Conservation (phyloP, 1,139 yeast species). For the Yamadazyma sp. region DNA sequence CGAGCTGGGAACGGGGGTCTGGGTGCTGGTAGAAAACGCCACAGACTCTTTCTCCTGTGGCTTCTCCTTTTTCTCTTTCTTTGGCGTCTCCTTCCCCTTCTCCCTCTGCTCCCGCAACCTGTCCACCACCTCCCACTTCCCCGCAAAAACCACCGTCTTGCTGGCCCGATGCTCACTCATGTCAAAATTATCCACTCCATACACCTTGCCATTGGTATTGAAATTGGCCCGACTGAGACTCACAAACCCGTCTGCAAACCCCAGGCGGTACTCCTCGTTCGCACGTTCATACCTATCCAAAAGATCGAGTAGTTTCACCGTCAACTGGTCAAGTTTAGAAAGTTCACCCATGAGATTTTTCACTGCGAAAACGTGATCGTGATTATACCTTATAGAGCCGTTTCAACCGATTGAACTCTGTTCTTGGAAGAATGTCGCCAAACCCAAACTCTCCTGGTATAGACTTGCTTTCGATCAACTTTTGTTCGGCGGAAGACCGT, state of each 20-base stretch:
- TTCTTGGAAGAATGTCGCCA: constrained; percentile 49
- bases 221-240: constrained; percentile 44
- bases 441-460: constrained; percentile 41
- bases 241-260: constrained; percentile 32
- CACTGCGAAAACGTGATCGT: not conserved
- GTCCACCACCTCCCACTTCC: constrained; percentile 16
- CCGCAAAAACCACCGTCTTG: constrained; percentile 16
- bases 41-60: not conserved
- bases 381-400: constrained; percentile 31
- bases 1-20: not conserved
- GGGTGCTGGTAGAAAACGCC: not conserved
- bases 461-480: constrained; percentile 34
- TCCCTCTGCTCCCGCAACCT: constrained; percentile 5
- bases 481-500: constrained; percentile 37
- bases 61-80: not conserved
- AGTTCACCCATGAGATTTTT: constrained; percentile 1
- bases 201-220: constrained; percentile 20
- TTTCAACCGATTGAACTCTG: constrained; percentile 43
- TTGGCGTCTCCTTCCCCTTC: constrained; percentile 2
- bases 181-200: constrained; percentile 28
- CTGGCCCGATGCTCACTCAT: constrained; percentile 30
- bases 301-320: constrained; percentile 20
- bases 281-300: constrained; percentile 32
- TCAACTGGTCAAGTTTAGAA: constrained; percentile 4
- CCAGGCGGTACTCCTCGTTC: constrained; percentile 19